These are phyloP conservation scores for Mikania micrantha DNA, from an alignment of 129 eudicot genomes.

Conservation along the genomic window DNA sequence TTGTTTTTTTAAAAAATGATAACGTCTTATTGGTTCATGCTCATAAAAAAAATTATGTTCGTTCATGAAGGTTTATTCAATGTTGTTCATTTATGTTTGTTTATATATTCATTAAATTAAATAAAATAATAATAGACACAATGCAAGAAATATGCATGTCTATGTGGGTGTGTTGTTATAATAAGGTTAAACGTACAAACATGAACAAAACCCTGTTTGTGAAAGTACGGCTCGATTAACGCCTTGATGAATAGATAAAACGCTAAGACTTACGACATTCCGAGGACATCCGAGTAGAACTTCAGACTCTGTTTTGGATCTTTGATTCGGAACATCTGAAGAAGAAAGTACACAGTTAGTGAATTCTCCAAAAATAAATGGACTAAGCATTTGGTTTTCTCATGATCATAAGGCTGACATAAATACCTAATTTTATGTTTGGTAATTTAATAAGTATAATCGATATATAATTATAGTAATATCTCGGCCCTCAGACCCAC, in stretches of 20 bases:
- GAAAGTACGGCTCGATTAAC: neutral
- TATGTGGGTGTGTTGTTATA: neutral
- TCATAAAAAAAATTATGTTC: too few relatives aligned
- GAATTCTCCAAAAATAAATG: neutral
- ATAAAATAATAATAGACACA: neutral
- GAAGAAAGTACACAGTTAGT: slow-evolving; percentile 13
- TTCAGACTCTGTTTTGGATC: slow-evolving; percentile 78
- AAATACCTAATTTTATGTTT: neutral
- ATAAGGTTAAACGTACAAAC: neutral
- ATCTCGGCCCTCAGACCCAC: too few relatives aligned
- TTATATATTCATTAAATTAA: too few relatives aligned
- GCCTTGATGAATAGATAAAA: slow-evolving; percentile 10
- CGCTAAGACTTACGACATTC: slow-evolving; percentile 84
- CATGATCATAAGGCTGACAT: neutral
- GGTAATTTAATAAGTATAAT: neutral
- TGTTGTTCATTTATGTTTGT: too few relatives aligned
- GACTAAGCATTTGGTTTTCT: neutral
- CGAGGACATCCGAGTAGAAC: slow-evolving; percentile 72
- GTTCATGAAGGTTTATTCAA: too few relatives aligned
- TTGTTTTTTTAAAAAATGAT: too few relatives aligned
- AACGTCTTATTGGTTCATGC: too few relatives aligned
- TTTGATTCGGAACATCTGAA: slow-evolving; percentile 89
- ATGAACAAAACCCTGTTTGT: neutral
- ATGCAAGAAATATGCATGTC: neutral
- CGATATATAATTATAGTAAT: too few relatives aligned